Conservation (phyloP, 108 stramenopile species). For the Discostella stelligeroides region DNA sequence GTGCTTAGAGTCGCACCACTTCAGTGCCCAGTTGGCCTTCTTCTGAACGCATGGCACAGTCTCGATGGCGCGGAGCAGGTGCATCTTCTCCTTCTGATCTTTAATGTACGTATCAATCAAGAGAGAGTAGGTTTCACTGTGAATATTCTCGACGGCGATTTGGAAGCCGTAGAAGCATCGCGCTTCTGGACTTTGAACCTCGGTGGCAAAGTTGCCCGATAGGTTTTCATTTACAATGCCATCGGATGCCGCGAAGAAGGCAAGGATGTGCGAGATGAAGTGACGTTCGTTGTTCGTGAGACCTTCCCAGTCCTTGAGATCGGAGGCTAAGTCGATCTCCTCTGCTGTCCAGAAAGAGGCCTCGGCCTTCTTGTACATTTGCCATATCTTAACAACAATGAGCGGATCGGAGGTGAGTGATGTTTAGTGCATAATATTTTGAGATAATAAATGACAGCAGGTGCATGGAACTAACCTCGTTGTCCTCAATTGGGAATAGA, state of each 20-base stretch:
- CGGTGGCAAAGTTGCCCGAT: slow-evolving; percentile 96
- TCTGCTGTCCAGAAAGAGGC: slow-evolving; percentile 99
- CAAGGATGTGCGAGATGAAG: slow-evolving; percentile 97
- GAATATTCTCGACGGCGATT: slow-evolving; percentile 99
- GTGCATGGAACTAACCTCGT: slow-evolving; percentile 73
- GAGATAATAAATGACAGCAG: slow-evolving; percentile 1
- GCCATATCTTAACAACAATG: slow-evolving; percentile 63
- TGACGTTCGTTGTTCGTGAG: slow-evolving; percentile 95
- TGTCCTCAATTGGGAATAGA: slow-evolving; percentile 98
- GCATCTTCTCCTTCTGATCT: slow-evolving; percentile 76
- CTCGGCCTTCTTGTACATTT: slow-evolving; percentile 99
- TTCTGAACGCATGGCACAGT: slow-evolving; percentile 94
- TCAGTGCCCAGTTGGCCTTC: slow-evolving; percentile 98
- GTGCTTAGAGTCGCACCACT: slow-evolving; percentile 91
- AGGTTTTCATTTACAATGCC: slow-evolving; percentile 99
- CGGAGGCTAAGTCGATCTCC: slow-evolving; percentile 96
- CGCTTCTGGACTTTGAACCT: slow-evolving; percentile 96
- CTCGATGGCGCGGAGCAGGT: slow-evolving; percentile 90
- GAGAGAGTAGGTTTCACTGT: slow-evolving; percentile 97
- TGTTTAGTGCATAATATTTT: not conserved
- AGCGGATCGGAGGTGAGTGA: slow-evolving; percentile 2
- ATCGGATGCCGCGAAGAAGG: slow-evolving; percentile 99
- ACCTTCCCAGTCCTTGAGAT: slow-evolving; percentile 94
- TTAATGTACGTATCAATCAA: slow-evolving; percentile 99
- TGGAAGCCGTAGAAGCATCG: slow-evolving; percentile 99